Base-by-base conservation (phyloP, 306 rosid genomes). In the Begonia masoniana region DNA sequence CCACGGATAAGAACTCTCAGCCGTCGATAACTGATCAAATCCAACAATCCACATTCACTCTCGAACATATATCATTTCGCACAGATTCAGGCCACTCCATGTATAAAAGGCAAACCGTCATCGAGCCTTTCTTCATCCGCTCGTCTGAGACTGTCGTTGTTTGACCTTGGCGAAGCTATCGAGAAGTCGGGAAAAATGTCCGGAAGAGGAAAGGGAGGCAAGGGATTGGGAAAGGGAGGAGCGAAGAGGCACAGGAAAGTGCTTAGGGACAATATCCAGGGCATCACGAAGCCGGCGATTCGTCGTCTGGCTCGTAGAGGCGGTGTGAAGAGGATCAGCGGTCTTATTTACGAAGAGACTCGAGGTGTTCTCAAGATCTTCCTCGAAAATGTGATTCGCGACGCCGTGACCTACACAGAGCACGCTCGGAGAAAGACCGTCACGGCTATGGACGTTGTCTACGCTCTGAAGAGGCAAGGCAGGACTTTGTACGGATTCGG, bases 361-460 rank as follows among this genome's bases (percentile, higher is more conserved):
- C 17, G 54, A 5, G 54, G 54, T n/a, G 54, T 50, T 10, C 54
- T 50, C 31, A 50, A 50, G 31, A 50, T 50, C 54, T 50, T 50
- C 23, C 23, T 50, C 12, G 54, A 50, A 21, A 50, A 50, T 21
- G 54, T 50, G 1, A 50, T 50, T 17, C 54, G 54, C 23, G 54
- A 50, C 10, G 54, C 56, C 14, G 56, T 52, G 56, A 52, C 56
- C 5, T 52, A 52, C 41, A 52, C 56, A 12, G 56, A 52, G 56
- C 56, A 52, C 56, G 56, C 56, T 19, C 23, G 56, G 56, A 52
- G 61, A 12, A 57, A 57, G 61, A 57, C 61, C 2, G 61, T 57
- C 15, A 57, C 61, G 51, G 61, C 61, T 51, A 57, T 57, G 61
- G 61, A 56, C 14, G 60, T 56, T 12, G 60, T 56, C 48, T 56